Evolutionary conservation across 1,139 yeast species (phyloP), one percentile per base, ranked within the genome.

Genomic region (Entelexis sorbosivorans): DNA sequence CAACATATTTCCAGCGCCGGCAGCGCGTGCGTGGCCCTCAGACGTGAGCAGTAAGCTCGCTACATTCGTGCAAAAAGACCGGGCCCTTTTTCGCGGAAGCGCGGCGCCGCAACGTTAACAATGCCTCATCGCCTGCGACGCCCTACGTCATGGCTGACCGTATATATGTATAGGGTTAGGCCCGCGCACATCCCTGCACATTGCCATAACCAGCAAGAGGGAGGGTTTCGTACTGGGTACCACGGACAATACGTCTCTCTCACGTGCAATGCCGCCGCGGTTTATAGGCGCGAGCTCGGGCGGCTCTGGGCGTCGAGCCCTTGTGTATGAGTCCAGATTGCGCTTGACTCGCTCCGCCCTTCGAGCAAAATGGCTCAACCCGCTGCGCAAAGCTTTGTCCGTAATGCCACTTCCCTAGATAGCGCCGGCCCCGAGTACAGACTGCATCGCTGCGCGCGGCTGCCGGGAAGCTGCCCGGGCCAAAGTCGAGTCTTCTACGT

Each of bases 181-280:
- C n/a, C 28, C 28, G 16, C 28, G 26, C 40, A 9, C 16, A 10
- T 10, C 17, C n/a, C 17, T 36, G 40, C 40, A 36, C 11, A 13
- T 13, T 28, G 35, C 34, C 33, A n/a, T 4, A 26, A 24, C 42
- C 5, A 13, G 34, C 14, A 29, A 22, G 33, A 29, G 26, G 33
- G 11, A 40, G 34, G 34, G 44, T 40, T 26, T 40, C 44, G 44
- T 40, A 29, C 34, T 28, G 26, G 13, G 9, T n/a, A 13, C 4
- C 43, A 26, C 43, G 43, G 43, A 8, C 6, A 19, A 40, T 40
- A 40, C 44, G 44, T 19, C 2, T 19, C 2, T 19, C 20, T 40
- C 44, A 40, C 44, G 44, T 40, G 44, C 40, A 35, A 9, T 22
- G 24, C 10, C 14, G 38, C n/a, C 38, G 38, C 40, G 8, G 10